Evolutionary conservation across 495 filamentous ascomycete genomes (phyloP).

Genomic region (Cetradonia linearis): DNA sequence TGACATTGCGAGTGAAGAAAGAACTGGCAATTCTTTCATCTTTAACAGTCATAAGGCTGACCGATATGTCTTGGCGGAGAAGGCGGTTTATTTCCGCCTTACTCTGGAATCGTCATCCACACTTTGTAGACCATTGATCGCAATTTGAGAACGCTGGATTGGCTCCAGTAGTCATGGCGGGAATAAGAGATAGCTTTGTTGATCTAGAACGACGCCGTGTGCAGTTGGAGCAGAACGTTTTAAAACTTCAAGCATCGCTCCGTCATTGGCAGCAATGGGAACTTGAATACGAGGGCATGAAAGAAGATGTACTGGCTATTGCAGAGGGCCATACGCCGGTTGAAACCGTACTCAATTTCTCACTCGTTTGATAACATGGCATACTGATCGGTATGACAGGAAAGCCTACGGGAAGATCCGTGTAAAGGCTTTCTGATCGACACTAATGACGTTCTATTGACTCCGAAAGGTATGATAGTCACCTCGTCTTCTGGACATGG

Average conservation of each 20-base stretch:
- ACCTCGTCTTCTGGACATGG: background rate
- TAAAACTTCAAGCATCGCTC: conserved; percentile 63
- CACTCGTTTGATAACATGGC: too few relatives aligned
- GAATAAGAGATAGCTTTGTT: conserved; percentile 22
- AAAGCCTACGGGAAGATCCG: conserved; percentile 28
- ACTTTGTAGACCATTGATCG: background rate
- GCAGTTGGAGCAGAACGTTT: conserved; percentile 64
- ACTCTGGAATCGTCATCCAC: too few relatives aligned
- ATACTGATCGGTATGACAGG: background rate
- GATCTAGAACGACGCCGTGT: conserved; percentile 64
- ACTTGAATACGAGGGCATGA: conserved; percentile 79
- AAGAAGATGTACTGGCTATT: conserved; percentile 58
- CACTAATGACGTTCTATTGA: conserved; percentile 43
- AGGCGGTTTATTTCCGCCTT: background rate
- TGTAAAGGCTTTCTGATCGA: background rate
- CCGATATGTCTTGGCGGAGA: conserved; percentile 11
- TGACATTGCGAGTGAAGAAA: conserved; percentile 19
- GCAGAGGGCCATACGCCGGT: conserved; percentile 38
- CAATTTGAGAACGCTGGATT: background rate
- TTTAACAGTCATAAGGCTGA: conserved; percentile 16
- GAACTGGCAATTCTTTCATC: background rate
- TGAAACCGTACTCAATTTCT: conserved; percentile 36
- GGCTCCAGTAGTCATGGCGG: background rate
- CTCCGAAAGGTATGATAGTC: conserved; percentile 37
- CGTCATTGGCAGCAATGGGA: conserved; percentile 84